These are phyloP conservation scores for Phylloboletellus chloephorus DNA, from an alignment of 1,284 basidiomycete species.

Conservation along the genomic window DNA sequence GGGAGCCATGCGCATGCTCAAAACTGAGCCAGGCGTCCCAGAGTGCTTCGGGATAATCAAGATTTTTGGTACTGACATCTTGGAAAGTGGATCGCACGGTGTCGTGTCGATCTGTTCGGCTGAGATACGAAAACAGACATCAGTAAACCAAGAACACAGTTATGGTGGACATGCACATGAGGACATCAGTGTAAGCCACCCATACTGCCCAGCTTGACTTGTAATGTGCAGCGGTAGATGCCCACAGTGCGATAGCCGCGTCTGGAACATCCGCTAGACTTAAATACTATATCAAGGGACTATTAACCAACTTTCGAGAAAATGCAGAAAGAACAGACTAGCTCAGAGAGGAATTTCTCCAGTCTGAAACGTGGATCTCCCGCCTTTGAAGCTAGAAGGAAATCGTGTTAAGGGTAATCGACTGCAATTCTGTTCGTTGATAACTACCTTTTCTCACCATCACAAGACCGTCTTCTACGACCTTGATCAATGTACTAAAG, in stretches of 20 bases:
- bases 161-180: constrained; percentile 48
- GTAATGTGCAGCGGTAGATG: constrained; percentile 56
- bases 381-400: constrained; percentile 37
- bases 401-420: constrained; percentile 4
- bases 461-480: constrained; percentile 56
- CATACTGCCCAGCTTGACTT: constrained; percentile 69
- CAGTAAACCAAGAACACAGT: not conserved
- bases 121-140: constrained; percentile 23
- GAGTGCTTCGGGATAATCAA: constrained; percentile 91
- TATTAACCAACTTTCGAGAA: constrained; percentile 1
- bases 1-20: constrained; percentile 76
- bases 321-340: constrained; percentile 46
- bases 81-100: constrained; percentile 63
- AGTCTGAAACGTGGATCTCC: constrained; percentile 61
- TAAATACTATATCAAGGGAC: constrained; percentile 37
- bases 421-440: not conserved
- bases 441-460: constrained; percentile 51
- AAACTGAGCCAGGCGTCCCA: constrained; percentile 87
- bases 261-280: constrained; percentile 46
- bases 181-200: constrained; percentile 59
- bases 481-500: constrained; percentile 46
- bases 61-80: constrained; percentile 57
- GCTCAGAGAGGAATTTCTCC: constrained; percentile 73
- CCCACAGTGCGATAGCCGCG: constrained; percentile 56
- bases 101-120: constrained; percentile 53